Evolutionary conservation across 1,284 basidiomycete genomes (phyloP).

Genomic region (Anthracocystis panici-leucophaei): DNA sequence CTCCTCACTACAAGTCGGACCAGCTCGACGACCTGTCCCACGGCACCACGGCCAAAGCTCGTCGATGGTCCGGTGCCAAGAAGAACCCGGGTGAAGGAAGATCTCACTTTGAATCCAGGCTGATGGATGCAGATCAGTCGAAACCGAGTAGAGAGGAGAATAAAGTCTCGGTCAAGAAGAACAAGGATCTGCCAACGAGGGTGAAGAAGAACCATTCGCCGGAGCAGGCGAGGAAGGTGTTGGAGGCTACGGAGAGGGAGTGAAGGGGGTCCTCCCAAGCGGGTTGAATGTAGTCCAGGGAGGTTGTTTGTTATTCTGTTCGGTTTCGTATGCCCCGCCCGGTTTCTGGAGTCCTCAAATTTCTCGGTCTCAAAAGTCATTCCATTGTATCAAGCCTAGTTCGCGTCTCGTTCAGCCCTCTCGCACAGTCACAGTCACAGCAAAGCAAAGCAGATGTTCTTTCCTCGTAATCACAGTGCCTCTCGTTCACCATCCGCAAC

Average conservation of each 20-base stretch:
- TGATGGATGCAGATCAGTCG: slow-evolving; percentile 13
- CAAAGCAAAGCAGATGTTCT: neutral
- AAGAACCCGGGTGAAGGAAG: slow-evolving; percentile 42
- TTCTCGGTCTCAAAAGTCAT: neutral
- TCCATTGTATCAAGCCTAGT: neutral
- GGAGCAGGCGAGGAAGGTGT: slow-evolving; percentile 34
- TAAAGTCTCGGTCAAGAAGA: slow-evolving; percentile 44
- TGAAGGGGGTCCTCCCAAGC: neutral
- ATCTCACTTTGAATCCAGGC: slow-evolving; percentile 32
- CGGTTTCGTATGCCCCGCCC: neutral
- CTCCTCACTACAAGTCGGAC: slow-evolving; percentile 36
- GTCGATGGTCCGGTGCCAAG: slow-evolving; percentile 41
- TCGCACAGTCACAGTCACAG: neutral
- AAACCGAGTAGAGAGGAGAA: slow-evolving; percentile 19
- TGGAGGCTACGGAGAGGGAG: slow-evolving; percentile 21
- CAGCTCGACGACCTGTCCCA: slow-evolving; percentile 49
- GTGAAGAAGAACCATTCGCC: slow-evolving; percentile 48
- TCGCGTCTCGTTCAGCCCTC: no score
- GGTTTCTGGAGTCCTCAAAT: neutral
- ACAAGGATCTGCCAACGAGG: slow-evolving; percentile 39
- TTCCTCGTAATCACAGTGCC: slow-evolving; percentile 1
- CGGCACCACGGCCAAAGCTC: slow-evolving; percentile 37
- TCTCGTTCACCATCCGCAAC: neutral
- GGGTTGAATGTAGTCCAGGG: neutral
- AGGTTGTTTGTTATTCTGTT: neutral